Base-by-base conservation (phyloP, 495 filamentous ascomycete genomes). In the Neurospora intermedia region DNA sequence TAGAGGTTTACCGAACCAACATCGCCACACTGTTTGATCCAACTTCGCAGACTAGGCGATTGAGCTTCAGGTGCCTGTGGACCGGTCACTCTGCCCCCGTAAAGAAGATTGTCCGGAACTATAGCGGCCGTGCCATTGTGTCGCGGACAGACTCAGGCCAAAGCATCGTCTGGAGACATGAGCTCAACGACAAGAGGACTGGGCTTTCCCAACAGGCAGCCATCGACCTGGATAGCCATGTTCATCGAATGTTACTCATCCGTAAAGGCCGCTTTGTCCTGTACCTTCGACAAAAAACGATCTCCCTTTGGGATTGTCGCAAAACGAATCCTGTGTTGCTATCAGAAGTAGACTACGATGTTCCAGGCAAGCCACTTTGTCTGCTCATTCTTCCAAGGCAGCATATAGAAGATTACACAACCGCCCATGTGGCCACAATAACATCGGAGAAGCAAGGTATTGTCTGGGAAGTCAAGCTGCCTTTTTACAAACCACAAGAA, bases 1-100 rank as follows among this genome's bases (percentile, higher is more conserved):
- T 98, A 73, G 89, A 91, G 74, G 93, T 93, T 84, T 93, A 92
- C 79, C 88, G 93, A 73, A 91, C 89, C 72, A 90, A 89, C 72
- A 84, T 97, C 27, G 93, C 96, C 75, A 84, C 90, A 62, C 82
- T 98, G 16, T 92, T 98, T 73, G 96, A 96, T 81, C 91, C 92
- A 10, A 88, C 89, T 13, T 88, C 91, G 20, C 88, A 89, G 42
- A 80, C 83, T n/a, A 85, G 87, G 69, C 87, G 94, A 9, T 81
- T 96, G 23, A 75, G 80, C 16, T 82, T 85, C 38, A 87, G 83
- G 72, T 84, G 88, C 8, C 85, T 90, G 11, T 96, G 93, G 91
- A 93, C 93, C 23, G 95, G 95, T 9, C 95, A 98, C 84, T 92
- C 90, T 72, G 87, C 86, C 15, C 85, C 91, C 0, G 88, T 97